These are phyloP conservation scores for Phytophthora meadii DNA, from an alignment of 352 stramenopile genomes.

Conservation along the genomic window DNA sequence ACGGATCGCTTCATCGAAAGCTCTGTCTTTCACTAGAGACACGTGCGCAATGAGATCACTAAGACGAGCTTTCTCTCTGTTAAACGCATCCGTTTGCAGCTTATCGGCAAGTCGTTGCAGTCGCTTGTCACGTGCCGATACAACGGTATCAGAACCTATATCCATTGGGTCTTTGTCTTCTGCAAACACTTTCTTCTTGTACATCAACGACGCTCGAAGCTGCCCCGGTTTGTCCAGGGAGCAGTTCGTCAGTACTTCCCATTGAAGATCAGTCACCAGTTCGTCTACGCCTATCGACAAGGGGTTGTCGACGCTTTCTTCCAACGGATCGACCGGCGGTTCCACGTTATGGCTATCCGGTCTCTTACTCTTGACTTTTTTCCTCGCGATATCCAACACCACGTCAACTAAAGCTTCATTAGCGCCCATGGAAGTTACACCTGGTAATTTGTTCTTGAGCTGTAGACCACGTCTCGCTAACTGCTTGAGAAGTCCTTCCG, in stretches of 20 bases:
- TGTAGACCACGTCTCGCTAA: slow-evolving; percentile 38
- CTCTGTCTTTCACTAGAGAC: slow-evolving; percentile 31
- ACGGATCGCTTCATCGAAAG: slow-evolving; percentile 38
- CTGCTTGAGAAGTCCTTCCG: slow-evolving; percentile 87
- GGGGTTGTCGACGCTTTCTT: slow-evolving; percentile 68
- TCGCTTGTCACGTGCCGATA: slow-evolving; percentile 64
- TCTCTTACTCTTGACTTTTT: slow-evolving; percentile 64
- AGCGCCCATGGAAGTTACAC: slow-evolving; percentile 24
- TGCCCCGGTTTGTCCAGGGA: slow-evolving; percentile 49
- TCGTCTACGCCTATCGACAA: slow-evolving; percentile 42
- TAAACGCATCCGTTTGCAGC: slow-evolving; percentile 49
- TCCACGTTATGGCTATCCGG: slow-evolving; percentile 19
- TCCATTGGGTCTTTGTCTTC: slow-evolving; percentile 47
- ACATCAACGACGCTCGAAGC: slow-evolving; percentile 60
- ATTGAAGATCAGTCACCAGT: slow-evolving; percentile 78
- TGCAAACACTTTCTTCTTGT: slow-evolving; percentile 55
- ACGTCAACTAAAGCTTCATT: slow-evolving; percentile 73
- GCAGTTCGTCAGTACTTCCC: slow-evolving; percentile 69
- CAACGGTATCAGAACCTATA: slow-evolving; percentile 46
- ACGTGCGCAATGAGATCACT: slow-evolving; percentile 54
- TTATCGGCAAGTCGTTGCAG: slow-evolving; percentile 50
- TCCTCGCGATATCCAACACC: slow-evolving; percentile 54
- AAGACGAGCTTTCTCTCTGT: slow-evolving; percentile 63
- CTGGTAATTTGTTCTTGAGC: slow-evolving; percentile 20
- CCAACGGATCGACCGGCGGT: slow-evolving; percentile 40